Conservation (phyloP, 768 basidiomycete species). For the Exidia glandulosa region DNA sequence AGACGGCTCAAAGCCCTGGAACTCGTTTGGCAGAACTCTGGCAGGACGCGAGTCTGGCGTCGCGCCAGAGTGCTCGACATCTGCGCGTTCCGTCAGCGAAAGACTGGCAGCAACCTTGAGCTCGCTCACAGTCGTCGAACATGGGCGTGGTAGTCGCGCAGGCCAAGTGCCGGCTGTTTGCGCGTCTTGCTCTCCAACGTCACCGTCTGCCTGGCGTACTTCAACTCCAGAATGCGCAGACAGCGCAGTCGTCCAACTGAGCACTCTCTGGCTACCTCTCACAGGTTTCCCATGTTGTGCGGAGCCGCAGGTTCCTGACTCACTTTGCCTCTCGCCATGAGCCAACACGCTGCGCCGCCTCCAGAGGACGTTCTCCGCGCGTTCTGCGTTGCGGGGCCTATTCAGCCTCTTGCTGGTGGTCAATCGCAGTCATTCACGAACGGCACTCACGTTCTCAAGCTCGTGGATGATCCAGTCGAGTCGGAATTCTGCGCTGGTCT, state of each 20-base stretch:
- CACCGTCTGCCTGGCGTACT: too few relatives aligned
- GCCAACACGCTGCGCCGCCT: background rate
- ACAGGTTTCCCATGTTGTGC: background rate
- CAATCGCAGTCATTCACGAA: background rate
- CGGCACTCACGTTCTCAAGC: background rate
- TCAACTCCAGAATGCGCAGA: too few relatives aligned
- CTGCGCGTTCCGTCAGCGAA: conserved; percentile 26
- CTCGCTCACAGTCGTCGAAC: conserved; percentile 31
- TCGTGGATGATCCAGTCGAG: background rate
- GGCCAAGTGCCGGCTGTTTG: background rate
- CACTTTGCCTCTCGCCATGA: background rate
- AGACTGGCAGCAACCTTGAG: background rate
- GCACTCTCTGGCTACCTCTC: too few relatives aligned
- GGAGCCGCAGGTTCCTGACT: background rate
- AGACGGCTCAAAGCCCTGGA: conserved; percentile 82
- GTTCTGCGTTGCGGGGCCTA: background rate
- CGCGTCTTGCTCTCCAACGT: background rate
- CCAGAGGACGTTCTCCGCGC: background rate
- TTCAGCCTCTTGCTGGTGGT: background rate
- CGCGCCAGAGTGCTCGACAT: conserved; percentile 73
- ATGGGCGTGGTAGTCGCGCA: conserved; percentile 9
- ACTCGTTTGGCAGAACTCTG: conserved; percentile 23
- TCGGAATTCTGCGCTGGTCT: background rate
- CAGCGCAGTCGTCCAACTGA: too few relatives aligned
- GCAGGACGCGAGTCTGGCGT: conserved; percentile 26